phyloP scores from a whole-genome alignment of 139 green algal genomes.

The Tetraselmis striata region DNA sequence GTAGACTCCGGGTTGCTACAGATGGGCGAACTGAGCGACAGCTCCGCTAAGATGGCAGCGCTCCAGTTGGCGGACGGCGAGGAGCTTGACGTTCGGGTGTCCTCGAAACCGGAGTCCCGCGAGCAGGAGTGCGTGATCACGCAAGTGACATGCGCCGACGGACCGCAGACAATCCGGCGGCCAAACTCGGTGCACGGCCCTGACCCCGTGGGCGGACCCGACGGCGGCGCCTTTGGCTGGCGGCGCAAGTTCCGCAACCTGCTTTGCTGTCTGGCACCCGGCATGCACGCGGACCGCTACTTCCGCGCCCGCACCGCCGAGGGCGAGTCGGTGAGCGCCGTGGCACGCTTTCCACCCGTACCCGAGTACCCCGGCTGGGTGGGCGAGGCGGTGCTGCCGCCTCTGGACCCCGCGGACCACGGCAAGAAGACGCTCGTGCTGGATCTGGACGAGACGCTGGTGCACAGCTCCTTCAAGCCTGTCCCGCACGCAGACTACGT shows the following conservation, averaged over 20 bases:
- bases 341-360: no score
- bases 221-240: not conserved
- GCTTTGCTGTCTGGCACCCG: not conserved
- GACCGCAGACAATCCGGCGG: not conserved
- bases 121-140: not conserved
- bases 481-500: constrained; percentile 83
- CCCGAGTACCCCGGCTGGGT: not conserved
- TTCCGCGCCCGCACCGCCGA: not conserved
- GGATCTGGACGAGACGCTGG: constrained; percentile 96
- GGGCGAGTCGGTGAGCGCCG: not conserved
- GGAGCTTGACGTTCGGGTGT: not conserved
- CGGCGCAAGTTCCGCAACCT: not conserved
- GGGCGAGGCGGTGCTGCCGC: not conserved
- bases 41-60: not conserved
- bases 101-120: no score
- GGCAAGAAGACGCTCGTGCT: constrained; percentile 83
- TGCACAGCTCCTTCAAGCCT: constrained; percentile 95
- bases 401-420: constrained; percentile 23
- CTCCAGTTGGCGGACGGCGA: not conserved
- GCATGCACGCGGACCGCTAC: not conserved
- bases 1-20: not conserved
- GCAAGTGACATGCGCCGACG: not conserved
- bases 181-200: not conserved
- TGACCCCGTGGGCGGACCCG: not conserved
- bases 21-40: not conserved